Conservation (phyloP, 129 eudicot genomes). For the Flaveria brownii region DNA sequence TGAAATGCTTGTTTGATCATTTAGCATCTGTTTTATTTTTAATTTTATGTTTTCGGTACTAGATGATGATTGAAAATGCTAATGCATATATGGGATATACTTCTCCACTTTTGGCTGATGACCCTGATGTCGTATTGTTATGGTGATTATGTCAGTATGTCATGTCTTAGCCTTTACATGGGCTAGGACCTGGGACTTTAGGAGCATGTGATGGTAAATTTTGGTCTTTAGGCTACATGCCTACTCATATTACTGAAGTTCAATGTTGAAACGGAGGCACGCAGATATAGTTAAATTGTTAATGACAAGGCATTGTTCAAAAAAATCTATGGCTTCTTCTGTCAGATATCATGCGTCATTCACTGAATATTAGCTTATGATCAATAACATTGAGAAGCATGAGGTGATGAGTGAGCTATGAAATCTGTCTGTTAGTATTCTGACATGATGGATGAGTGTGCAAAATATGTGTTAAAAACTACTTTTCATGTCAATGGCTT, state of each 20-base stretch:
- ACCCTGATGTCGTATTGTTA: background rate
- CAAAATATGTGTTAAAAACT: background rate
- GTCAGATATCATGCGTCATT: background rate
- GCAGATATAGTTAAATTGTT: background rate
- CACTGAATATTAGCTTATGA: background rate
- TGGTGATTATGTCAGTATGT: background rate
- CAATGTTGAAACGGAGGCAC: no score
- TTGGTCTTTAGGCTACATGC: no score
- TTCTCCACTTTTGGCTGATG: background rate
- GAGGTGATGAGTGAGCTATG: conserved; percentile 8
- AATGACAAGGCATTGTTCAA: background rate
- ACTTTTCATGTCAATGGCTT: background rate
- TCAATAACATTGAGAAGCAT: conserved; percentile 4
- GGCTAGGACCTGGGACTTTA: no score
- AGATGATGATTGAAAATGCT: background rate
- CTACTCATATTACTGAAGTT: background rate
- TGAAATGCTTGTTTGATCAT: background rate
- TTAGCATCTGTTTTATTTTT: background rate
- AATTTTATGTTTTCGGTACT: background rate
- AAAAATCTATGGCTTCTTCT: background rate
- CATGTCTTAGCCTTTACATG: conserved; percentile 7
- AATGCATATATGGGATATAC: background rate
- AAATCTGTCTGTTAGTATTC: background rate
- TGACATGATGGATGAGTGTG: background rate
- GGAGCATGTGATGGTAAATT: background rate